Evolutionary conservation across 2,329 filamentous ascomycete species (phyloP).

Genomic region (Zarea fungicola): DNA sequence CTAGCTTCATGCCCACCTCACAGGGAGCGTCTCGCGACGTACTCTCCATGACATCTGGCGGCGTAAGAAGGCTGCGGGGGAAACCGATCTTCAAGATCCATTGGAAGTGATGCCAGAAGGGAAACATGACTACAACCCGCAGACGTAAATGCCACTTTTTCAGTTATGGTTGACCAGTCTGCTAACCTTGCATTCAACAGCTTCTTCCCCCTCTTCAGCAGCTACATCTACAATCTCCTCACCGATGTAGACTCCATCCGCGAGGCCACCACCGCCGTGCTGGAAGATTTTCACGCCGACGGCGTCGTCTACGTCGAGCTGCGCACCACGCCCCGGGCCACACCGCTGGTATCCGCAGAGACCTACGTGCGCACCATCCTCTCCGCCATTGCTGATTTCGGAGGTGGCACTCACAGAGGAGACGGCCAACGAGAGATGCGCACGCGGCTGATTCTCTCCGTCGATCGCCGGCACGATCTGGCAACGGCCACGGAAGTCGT

Average conservation of each 20-base stretch:
- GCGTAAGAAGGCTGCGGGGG: slow-evolving; percentile 47
- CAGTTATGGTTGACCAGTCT: slow-evolving; percentile 1
- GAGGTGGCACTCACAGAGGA: slow-evolving; percentile 26
- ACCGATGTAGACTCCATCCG: slow-evolving; percentile 55
- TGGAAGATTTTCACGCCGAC: slow-evolving; percentile 61
- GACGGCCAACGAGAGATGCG: slow-evolving; percentile 37
- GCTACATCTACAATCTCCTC: slow-evolving; percentile 73
- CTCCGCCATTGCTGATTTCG: slow-evolving; percentile 52
- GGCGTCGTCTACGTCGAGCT: slow-evolving; percentile 75
- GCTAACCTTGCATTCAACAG: slow-evolving; percentile 33
- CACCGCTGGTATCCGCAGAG: slow-evolving; percentile 52
- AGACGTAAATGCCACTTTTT: slow-evolving; percentile 48
- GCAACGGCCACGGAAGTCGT: slow-evolving; percentile 59
- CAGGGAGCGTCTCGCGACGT: slow-evolving; percentile 68
- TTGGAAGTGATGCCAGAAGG: slow-evolving; percentile 61
- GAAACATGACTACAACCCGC: slow-evolving; percentile 67
- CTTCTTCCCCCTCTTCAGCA: slow-evolving; percentile 74
- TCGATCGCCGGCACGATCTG: slow-evolving; percentile 61
- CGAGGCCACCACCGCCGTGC: slow-evolving; percentile 60
- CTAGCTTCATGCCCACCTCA: slow-evolving; percentile 75
- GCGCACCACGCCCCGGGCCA: slow-evolving; percentile 69
- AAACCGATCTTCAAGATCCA: slow-evolving; percentile 60
- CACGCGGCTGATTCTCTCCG: slow-evolving; percentile 64
- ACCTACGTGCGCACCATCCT: slow-evolving; percentile 64
- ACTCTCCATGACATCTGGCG: slow-evolving; percentile 72